These are phyloP conservation scores for Podaxis mareebaensis DNA, from an alignment of 768 basidiomycete species.

Conservation along the genomic window DNA sequence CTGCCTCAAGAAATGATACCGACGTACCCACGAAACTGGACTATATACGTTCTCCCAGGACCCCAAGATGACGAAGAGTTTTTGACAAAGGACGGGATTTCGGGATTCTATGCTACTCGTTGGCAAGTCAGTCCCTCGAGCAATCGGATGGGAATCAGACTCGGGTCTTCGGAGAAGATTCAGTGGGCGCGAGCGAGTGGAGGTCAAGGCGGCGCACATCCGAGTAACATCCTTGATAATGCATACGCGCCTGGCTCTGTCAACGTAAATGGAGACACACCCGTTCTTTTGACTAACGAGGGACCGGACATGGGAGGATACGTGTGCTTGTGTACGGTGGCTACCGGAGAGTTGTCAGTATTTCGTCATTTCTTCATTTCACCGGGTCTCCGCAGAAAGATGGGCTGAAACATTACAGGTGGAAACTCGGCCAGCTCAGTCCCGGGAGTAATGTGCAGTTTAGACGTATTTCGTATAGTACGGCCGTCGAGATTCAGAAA, in stretches of 20 bases:
- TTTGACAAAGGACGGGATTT: slow-evolving; percentile 47
- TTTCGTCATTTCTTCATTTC: neutral
- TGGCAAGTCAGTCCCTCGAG: slow-evolving; percentile 59
- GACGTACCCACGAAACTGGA: slow-evolving; percentile 48
- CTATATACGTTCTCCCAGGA: slow-evolving; percentile 55
- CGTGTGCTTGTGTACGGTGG: slow-evolving; percentile 54
- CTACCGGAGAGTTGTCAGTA: slow-evolving; percentile 49
- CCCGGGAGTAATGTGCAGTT: slow-evolving; percentile 59
- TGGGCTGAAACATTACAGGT: slow-evolving; percentile 34
- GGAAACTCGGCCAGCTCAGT: slow-evolving; percentile 67
- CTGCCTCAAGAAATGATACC: slow-evolving; percentile 38
- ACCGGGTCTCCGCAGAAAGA: neutral
- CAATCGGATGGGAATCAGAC: slow-evolving; percentile 64
- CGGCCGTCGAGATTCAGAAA: slow-evolving; percentile 32
- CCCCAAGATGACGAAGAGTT: slow-evolving; percentile 65
- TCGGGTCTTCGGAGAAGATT: slow-evolving; percentile 45
- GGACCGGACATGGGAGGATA: slow-evolving; percentile 68
- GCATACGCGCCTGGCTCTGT: slow-evolving; percentile 55
- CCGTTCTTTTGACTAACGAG: slow-evolving; percentile 63
- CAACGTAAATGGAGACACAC: slow-evolving; percentile 71
- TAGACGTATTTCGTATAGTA: slow-evolving; percentile 45
- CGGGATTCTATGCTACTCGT: slow-evolving; percentile 48
- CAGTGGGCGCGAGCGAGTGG: slow-evolving; percentile 57
- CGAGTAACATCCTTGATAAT: slow-evolving; percentile 66
- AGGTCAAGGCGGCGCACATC: slow-evolving; percentile 69